A percentile compares a stretch with the other conserved stretches of the same genome.
These are phyloP conservation scores for Breviolum minutum DNA, from an alignment of 73 alveolate species.

Conservation along the genomic window DNA sequence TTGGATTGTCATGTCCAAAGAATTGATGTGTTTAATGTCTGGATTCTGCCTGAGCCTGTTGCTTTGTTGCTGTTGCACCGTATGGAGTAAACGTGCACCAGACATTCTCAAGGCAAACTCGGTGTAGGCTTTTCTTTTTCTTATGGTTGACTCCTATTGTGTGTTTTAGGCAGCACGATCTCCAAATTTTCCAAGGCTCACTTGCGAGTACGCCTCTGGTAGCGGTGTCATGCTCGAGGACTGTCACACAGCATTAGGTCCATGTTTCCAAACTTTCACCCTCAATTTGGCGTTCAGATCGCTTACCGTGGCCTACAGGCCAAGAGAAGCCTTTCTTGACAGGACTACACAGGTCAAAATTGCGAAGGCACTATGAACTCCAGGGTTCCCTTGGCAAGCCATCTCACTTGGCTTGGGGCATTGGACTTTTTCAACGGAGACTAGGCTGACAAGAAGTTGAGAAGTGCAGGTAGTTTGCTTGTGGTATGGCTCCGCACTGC, in stretches of 20 bases:
- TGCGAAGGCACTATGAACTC: slow-evolving; percentile 25
- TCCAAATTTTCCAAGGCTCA: slow-evolving; percentile 15
- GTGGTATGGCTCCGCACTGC: too few relatives aligned
- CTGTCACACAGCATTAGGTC: not conserved
- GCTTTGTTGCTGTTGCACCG: not conserved
- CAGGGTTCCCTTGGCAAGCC: slow-evolving; percentile 40
- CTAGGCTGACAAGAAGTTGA: not conserved
- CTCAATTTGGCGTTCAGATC: not conserved
- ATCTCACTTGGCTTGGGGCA: slow-evolving; percentile 75
- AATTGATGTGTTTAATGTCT: not conserved
- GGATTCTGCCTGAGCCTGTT: not conserved
- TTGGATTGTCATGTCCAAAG: not conserved
- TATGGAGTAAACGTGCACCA: not conserved
- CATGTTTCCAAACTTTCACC: not conserved
- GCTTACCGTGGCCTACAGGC: not conserved
- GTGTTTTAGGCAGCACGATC: not conserved
- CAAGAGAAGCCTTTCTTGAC: not conserved
- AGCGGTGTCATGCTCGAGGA: slow-evolving; percentile 83
- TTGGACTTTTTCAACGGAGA: slow-evolving; percentile 45
- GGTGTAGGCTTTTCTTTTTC: too few relatives aligned
- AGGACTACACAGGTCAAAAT: not conserved
- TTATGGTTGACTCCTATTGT: too few relatives aligned
- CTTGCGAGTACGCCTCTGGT: slow-evolving; percentile 87
- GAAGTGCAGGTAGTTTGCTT: not conserved
- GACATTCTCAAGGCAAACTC: too few relatives aligned